Conservation (phyloP, 2,329 filamentous ascomycete species). For the Thermoascus crustaceus region DNA sequence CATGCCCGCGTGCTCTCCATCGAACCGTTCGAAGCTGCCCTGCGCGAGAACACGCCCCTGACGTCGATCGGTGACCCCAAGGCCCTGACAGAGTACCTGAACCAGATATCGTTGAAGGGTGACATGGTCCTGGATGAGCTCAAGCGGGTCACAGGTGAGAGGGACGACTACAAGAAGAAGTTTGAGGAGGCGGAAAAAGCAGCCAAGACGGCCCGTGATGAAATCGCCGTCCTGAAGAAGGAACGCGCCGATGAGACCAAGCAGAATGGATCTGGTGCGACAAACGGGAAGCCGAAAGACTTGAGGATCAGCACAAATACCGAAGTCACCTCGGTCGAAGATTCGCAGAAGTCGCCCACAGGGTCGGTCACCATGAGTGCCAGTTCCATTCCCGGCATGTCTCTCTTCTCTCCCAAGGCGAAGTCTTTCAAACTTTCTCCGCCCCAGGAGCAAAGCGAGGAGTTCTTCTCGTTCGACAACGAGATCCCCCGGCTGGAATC, state of each 20-base stretch:
- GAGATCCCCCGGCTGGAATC: slow-evolving; percentile 75
- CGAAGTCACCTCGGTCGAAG: slow-evolving; percentile 10
- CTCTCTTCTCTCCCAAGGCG: slow-evolving; percentile 31
- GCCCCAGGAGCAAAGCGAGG: slow-evolving; percentile 45
- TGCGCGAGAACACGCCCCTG: slow-evolving; percentile 87
- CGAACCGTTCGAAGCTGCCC: slow-evolving; percentile 82
- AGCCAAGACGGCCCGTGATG: slow-evolving; percentile 53
- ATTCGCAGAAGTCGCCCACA: slow-evolving; percentile 22
- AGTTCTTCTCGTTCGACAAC: slow-evolving; percentile 88
- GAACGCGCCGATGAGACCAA: slow-evolving; percentile 21
- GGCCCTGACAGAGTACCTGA: slow-evolving; percentile 81
- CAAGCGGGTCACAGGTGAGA: slow-evolving; percentile 74
- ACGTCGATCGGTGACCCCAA: slow-evolving; percentile 79
- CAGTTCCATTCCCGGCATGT: slow-evolving; percentile 24
- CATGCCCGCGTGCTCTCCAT: slow-evolving; percentile 80
- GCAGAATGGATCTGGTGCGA: slow-evolving; percentile 26
- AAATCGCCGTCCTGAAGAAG: slow-evolving; percentile 51
- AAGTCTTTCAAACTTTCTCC: slow-evolving; percentile 25
- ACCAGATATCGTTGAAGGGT: slow-evolving; percentile 72
- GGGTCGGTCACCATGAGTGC: slow-evolving; percentile 25
- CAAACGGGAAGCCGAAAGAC: slow-evolving; percentile 16
- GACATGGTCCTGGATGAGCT: slow-evolving; percentile 94
- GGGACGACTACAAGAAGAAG: slow-evolving; percentile 71
- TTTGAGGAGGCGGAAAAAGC: slow-evolving; percentile 60
- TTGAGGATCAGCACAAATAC: slow-evolving; percentile 9